Percentiles rank a stretch among this genome's conserved stretches.
phyloP scores from a whole-genome alignment of 768 basidiomycete species.

The Daedalea quercina region DNA sequence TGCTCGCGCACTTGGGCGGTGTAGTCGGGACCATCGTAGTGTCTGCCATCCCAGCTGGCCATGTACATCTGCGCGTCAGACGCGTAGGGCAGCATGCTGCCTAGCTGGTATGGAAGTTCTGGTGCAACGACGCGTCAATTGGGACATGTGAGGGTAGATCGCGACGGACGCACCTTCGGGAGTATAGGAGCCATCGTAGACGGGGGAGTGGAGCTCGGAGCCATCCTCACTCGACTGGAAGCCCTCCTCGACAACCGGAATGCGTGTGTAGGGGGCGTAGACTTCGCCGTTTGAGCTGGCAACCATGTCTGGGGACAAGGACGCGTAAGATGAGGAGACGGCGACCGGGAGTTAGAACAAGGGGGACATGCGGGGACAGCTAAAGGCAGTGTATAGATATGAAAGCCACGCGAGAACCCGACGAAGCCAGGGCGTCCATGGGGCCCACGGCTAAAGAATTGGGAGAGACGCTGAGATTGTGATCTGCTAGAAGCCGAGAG shows the following conservation, averaged over 20 bases:
- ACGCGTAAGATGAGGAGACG: slow-evolving; percentile 16
- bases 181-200: slow-evolving; percentile 49
- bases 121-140: not conserved
- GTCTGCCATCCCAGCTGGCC: slow-evolving; percentile 9
- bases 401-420: slow-evolving; percentile 25
- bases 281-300: slow-evolving; percentile 46
- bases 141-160: not conserved
- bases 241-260: slow-evolving; percentile 53
- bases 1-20: slow-evolving; percentile 19
- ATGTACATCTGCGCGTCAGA: slow-evolving; percentile 7
- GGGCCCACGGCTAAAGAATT: slow-evolving; percentile 16
- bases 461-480: slow-evolving; percentile 21
- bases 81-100: not conserved
- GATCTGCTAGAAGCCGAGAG: slow-evolving; percentile 21
- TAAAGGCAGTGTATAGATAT: slow-evolving; percentile 21
- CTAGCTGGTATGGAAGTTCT: not conserved
- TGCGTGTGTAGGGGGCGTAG: slow-evolving; percentile 48
- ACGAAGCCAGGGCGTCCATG: slow-evolving; percentile 24
- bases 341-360: slow-evolving; percentile 20
- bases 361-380: slow-evolving; percentile 23
- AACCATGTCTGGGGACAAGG: slow-evolving; percentile 40
- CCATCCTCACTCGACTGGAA: slow-evolving; percentile 71
- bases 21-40: slow-evolving; percentile 16
- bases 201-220: slow-evolving; percentile 70
- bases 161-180: slow-evolving; percentile 29